These are phyloP conservation scores for Gigaspora rosea DNA, from an alignment of 192 early-diverging fungal species.

Conservation along the genomic window DNA sequence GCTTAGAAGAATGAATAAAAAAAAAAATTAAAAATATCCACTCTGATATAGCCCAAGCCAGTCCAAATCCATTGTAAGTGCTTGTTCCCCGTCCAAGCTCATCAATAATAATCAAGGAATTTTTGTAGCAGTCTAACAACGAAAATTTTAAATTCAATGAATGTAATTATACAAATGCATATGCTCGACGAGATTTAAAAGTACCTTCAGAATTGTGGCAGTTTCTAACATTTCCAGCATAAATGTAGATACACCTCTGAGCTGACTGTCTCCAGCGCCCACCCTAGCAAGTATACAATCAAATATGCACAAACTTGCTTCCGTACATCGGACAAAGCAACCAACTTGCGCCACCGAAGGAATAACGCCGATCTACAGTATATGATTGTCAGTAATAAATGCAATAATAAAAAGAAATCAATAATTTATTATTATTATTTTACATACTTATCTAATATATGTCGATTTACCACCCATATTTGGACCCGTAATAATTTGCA, in stretches of 20 bases:
- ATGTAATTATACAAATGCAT: neutral
- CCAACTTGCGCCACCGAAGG: slow-evolving; percentile 93
- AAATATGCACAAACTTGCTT: slow-evolving; percentile 73
- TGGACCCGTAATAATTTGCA: slow-evolving; percentile 93
- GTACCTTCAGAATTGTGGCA: slow-evolving; percentile 80
- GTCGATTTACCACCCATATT: slow-evolving; percentile 99
- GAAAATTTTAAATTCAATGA: neutral
- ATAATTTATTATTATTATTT: slow-evolving; percentile 21
- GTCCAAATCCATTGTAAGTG: slow-evolving; percentile 95
- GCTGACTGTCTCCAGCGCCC: slow-evolving; percentile 91
- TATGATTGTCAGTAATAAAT: neutral
- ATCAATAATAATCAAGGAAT: slow-evolving; percentile 94
- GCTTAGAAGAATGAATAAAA: neutral
- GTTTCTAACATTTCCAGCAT: slow-evolving; percentile 97
- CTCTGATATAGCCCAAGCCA: slow-evolving; percentile 98
- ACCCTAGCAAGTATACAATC: slow-evolving; percentile 91
- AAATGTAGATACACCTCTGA: slow-evolving; percentile 93
- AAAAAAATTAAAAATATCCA: slow-evolving; percentile 43
- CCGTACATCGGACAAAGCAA: slow-evolving; percentile 87
- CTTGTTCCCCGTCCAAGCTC: slow-evolving; percentile 97
- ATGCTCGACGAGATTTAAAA: neutral
- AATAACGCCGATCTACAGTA: slow-evolving; percentile 78
- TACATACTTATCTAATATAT: slow-evolving; percentile 83
- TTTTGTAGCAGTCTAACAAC: slow-evolving; percentile 65
- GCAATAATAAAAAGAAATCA: neutral